Conservation (phyloP, 225 moss, liverwort and hornwort genomes). For the Physcomitrium patens region DNA sequence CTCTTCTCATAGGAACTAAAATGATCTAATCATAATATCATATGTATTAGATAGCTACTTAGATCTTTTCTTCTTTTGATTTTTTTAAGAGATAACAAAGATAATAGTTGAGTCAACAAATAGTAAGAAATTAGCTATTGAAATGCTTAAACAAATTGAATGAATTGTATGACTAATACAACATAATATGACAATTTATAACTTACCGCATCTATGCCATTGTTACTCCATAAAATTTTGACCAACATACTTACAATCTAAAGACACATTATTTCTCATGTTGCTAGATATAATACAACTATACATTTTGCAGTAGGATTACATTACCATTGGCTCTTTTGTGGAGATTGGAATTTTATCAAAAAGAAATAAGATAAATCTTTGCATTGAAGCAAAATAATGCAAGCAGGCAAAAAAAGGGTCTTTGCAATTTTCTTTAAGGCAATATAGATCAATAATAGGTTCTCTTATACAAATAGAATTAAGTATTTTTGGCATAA, state of each 20-base stretch:
- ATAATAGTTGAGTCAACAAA: slow-evolving; percentile 86
- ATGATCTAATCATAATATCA: slow-evolving; percentile 89
- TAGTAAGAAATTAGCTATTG: slow-evolving; percentile 15
- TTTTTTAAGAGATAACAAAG: slow-evolving; percentile 89
- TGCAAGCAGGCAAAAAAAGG: no score
- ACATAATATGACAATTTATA: slow-evolving; percentile 16
- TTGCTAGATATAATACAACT: slow-evolving; percentile 93
- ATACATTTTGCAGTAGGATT: slow-evolving; percentile 96
- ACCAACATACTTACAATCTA: slow-evolving; percentile 96
- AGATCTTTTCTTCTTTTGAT: slow-evolving; percentile 95
- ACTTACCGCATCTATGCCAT: slow-evolving; percentile 89
- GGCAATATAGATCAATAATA: no score
- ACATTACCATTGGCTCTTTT: no score
- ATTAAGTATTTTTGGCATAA: no score
- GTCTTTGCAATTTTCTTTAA: no score
- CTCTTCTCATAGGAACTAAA: slow-evolving; percentile 96
- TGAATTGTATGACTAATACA: slow-evolving; percentile 17
- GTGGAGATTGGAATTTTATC: no score
- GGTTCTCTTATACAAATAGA: no score
- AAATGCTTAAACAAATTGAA: slow-evolving; percentile 17
- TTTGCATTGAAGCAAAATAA: no score
- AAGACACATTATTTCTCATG: slow-evolving; percentile 93
- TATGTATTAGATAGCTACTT: slow-evolving; percentile 83
- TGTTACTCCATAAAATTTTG: slow-evolving; percentile 70
- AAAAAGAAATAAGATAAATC: no score